Conservation (phyloP, 140 eudicot species). For the Ambrosia hybrid region DNA sequence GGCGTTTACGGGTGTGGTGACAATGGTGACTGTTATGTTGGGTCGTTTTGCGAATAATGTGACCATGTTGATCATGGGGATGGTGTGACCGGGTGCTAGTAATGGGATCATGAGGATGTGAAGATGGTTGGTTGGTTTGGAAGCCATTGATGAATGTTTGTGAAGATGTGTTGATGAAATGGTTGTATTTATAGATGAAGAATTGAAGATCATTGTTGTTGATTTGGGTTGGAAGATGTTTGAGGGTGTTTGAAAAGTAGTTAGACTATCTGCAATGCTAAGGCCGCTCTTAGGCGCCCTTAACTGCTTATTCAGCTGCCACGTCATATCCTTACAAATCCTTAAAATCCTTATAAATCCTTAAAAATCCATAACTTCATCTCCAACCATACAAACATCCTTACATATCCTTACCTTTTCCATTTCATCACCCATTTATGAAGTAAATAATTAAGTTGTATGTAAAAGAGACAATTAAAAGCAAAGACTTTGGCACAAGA, state of each 20-base stretch:
- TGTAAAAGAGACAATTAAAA: too few species aligned
- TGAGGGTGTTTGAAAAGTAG: not conserved
- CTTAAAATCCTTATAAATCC: too few species aligned
- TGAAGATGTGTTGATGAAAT: not conserved
- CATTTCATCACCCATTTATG: too few species aligned
- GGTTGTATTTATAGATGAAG: not conserved
- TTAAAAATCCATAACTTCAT: too few species aligned
- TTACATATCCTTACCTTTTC: too few species aligned
- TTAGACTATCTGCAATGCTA: too few species aligned
- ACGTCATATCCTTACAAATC: too few species aligned
- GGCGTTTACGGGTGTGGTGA: conserved; percentile 63
- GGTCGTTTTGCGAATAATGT: conserved; percentile 42
- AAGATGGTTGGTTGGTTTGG: conserved; percentile 6
- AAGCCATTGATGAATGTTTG: conserved; percentile 6
- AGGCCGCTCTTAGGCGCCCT: too few species aligned
- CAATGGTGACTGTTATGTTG: conserved; percentile 36
- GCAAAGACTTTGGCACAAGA: too few species aligned
- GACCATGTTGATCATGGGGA: conserved; percentile 33
- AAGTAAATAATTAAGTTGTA: too few species aligned
- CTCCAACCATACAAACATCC: too few species aligned
- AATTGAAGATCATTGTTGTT: not conserved
- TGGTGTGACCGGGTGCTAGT: conserved; percentile 49
- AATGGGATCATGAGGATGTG: conserved; percentile 29
- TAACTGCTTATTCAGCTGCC: too few species aligned
- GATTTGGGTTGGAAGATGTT: not conserved